These are phyloP conservation scores for Escallonia rubra DNA, from an alignment of 129 eudicot genomes.

Conservation along the genomic window DNA sequence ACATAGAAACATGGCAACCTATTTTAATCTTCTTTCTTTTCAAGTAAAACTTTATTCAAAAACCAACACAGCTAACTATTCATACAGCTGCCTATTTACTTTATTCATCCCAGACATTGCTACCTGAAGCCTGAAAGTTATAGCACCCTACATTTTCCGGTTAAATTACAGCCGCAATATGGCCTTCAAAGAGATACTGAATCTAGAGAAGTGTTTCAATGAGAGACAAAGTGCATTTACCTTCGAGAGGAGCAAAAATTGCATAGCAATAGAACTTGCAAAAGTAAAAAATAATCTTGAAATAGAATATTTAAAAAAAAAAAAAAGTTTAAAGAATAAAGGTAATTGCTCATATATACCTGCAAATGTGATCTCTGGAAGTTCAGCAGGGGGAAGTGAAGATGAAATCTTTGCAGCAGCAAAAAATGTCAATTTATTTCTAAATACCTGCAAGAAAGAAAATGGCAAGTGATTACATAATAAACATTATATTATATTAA, in stretches of 20 bases:
- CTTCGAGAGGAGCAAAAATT: background rate
- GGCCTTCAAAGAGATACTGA: background rate
- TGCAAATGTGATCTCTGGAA: conserved; percentile 98
- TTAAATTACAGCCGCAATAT: background rate
- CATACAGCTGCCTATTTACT: too few species aligned
- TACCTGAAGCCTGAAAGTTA: background rate
- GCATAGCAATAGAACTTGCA: background rate
- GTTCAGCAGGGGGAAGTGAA: conserved; percentile 78
- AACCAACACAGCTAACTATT: too few species aligned
- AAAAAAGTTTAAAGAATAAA: background rate
- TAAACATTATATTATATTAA: background rate
- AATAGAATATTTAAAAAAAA: background rate
- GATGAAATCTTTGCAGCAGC: conserved; percentile 97
- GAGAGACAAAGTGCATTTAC: conserved; percentile 1
- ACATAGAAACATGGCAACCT: background rate
- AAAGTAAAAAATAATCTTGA: background rate
- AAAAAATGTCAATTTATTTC: conserved; percentile 69
- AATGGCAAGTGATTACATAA: too few species aligned
- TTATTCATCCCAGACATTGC: too few species aligned
- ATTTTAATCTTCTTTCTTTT: too few species aligned
- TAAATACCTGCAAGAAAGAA: conserved; percentile 49
- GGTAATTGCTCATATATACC: conserved; percentile 28
- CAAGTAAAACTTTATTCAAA: too few species aligned
- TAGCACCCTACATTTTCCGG: background rate
- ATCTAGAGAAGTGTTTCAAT: background rate